A percentile compares a stretch with the other conserved stretches of the same genome.
Conservation (phyloP, 2,329 filamentous ascomycete species). For the Hyphodiscus sp. region DNA sequence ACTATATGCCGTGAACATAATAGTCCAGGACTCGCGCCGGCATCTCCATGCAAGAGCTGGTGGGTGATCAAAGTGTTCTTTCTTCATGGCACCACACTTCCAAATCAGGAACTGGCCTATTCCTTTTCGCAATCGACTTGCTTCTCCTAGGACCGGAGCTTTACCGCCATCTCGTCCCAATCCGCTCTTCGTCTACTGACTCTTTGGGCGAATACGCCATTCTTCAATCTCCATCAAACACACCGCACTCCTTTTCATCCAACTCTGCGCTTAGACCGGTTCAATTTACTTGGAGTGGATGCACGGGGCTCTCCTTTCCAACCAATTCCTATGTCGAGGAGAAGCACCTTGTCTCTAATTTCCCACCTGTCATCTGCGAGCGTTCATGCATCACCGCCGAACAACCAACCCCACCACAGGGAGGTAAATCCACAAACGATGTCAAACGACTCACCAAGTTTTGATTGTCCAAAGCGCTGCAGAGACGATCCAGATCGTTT, state of each 20-base stretch:
- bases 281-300: background rate
- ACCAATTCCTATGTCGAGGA: background rate
- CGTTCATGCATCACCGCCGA: background rate
- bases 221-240: background rate
- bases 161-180: background rate
- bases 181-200: background rate
- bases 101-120: background rate
- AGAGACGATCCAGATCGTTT: too few relatives aligned
- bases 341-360: background rate
- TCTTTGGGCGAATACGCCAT: background rate
- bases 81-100: background rate
- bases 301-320: background rate
- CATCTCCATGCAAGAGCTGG: constrained; percentile 7
- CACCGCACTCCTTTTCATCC: background rate
- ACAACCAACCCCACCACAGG: background rate
- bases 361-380: background rate
- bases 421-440: background rate
- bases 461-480: background rate
- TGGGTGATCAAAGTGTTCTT: constrained; percentile 8
- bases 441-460: background rate
- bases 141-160: constrained; percentile 6
- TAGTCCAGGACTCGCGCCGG: constrained; percentile 9
- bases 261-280: background rate
- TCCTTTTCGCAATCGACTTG: constrained; percentile 1
- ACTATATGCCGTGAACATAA: constrained; percentile 13